A percentile compares a stretch with the other conserved stretches of the same genome.
These are phyloP conservation scores for Coemansia sp. DNA, from an alignment of 192 early-diverging fungal species.

Conservation along the genomic window DNA sequence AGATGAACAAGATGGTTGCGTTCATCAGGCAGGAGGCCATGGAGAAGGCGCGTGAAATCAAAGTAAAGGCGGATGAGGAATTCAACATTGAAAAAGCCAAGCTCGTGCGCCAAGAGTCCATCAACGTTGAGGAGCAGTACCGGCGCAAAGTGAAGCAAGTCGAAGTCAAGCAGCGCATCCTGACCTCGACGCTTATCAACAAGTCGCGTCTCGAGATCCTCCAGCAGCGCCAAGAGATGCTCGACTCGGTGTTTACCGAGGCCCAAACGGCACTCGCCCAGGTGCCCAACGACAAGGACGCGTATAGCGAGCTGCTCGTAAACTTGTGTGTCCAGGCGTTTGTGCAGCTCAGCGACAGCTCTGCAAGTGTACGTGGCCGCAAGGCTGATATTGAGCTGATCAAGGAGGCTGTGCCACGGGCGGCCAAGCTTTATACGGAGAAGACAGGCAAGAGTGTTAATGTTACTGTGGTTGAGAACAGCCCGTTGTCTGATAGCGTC, in stretches of 20 bases:
- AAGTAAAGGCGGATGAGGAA: conserved; percentile 99
- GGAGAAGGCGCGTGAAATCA: conserved; percentile 98
- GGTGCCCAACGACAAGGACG: conserved; percentile 61
- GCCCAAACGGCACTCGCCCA: conserved; percentile 61
- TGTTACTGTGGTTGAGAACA: conserved; percentile 51
- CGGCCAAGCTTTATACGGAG: conserved; percentile 59
- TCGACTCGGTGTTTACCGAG: conserved; percentile 80
- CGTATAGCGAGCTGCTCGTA: conserved; percentile 69
- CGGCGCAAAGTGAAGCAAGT: conserved; percentile 97
- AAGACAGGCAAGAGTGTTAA: conserved; percentile 47
- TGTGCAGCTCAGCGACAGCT: conserved; percentile 82
- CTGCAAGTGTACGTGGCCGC: conserved; percentile 70
- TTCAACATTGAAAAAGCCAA: conserved; percentile 99
- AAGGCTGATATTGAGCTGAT: conserved; percentile 68
- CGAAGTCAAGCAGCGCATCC: conserved; percentile 92
- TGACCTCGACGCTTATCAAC: conserved; percentile 95
- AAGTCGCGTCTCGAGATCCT: conserved; percentile 90
- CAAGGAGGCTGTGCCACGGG: conserved; percentile 56
- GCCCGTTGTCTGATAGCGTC: conserved; percentile 72
- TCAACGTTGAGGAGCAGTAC: conserved; percentile 94
- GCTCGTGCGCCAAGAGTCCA: conserved; percentile 94
- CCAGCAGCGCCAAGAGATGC: conserved; percentile 81
- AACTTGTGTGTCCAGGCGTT: conserved; percentile 71
- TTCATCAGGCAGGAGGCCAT: conserved; percentile 99
- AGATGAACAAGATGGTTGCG: conserved; percentile 99